phyloP scores from a whole-genome alignment of 148 eudicot genomes.

The Mesembryanthemum crystallinum region DNA sequence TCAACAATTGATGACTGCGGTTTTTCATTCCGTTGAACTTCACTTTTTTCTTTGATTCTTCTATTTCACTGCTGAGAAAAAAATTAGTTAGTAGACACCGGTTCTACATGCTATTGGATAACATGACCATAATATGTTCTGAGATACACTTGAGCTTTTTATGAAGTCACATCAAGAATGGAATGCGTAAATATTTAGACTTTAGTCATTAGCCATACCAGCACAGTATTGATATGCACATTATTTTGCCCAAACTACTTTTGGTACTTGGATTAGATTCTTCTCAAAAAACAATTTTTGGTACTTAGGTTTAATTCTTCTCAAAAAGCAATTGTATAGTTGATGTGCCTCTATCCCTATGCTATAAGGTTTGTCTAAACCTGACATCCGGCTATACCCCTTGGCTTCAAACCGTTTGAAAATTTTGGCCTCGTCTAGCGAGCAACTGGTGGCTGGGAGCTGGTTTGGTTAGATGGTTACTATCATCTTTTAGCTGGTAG shows the following conservation, averaged over 20 bases:
- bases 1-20: neutral
- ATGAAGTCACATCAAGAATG: neutral
- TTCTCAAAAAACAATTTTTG: neutral
- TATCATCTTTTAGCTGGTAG: too few relatives aligned
- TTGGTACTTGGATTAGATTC: neutral
- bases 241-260: neutral
- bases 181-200: neutral
- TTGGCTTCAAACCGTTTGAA: neutral
- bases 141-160: slow-evolving; percentile 5
- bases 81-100: neutral
- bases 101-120: neutral
- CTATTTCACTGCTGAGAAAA: neutral
- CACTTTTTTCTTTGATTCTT: neutral
- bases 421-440: too few relatives aligned
- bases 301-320: neutral
- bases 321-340: neutral
- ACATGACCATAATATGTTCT: neutral
- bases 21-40: neutral
- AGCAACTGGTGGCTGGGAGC: too few relatives aligned
- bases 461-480: too few relatives aligned
- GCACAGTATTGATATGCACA: neutral
- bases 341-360: too few relatives aligned
- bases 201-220: neutral
- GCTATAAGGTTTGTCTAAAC: too few relatives aligned
- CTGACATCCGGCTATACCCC: neutral